Evolutionary conservation across 192 early-diverging fungal species (phyloP).

Genomic region (Linnemannia zychae): DNA sequence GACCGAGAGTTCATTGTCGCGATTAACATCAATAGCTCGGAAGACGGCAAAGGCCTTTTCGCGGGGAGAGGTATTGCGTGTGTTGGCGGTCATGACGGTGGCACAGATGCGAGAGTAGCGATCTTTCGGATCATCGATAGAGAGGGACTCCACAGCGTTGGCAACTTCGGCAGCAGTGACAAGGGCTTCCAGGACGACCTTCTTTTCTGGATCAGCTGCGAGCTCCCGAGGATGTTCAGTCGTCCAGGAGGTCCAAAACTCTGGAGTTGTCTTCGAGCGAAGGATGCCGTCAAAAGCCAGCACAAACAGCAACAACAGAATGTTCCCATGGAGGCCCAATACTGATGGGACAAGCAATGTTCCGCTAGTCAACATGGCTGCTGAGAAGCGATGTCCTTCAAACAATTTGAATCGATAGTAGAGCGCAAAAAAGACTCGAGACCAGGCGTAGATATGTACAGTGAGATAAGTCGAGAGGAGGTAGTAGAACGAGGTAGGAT

Average conservation of each 20-base stretch:
- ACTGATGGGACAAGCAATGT: constrained; percentile 42
- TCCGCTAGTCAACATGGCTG: constrained; percentile 51
- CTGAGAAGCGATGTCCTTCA: constrained; percentile 33
- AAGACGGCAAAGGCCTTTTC: constrained; percentile 39
- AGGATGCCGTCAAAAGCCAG: constrained; percentile 21
- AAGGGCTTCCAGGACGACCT: constrained; percentile 39
- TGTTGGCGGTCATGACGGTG: constrained; percentile 31
- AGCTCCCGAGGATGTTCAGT: constrained; percentile 48
- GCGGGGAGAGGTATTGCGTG: constrained; percentile 23
- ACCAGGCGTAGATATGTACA: constrained; percentile 55
- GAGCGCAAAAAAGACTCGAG: constrained; percentile 52
- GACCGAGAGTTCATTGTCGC: constrained; percentile 15
- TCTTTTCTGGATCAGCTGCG: constrained; percentile 29
- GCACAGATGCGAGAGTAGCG: constrained; percentile 35
- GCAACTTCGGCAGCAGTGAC: constrained; percentile 40
- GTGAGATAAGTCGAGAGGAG: constrained; percentile 50
- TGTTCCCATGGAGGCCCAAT: constrained; percentile 35
- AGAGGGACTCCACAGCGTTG: constrained; percentile 11
- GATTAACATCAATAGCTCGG: constrained; percentile 35
- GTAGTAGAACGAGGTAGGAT: constrained; percentile 45
- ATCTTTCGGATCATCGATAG: constrained; percentile 7
- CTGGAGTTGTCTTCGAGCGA: neutral
- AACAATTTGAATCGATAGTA: constrained; percentile 53
- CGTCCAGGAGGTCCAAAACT: constrained; percentile 46
- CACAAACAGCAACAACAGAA: constrained; percentile 23